phyloP scores from a whole-genome alignment of 2,329 filamentous ascomycete species.

The Cucurbitaria berberidis region DNA sequence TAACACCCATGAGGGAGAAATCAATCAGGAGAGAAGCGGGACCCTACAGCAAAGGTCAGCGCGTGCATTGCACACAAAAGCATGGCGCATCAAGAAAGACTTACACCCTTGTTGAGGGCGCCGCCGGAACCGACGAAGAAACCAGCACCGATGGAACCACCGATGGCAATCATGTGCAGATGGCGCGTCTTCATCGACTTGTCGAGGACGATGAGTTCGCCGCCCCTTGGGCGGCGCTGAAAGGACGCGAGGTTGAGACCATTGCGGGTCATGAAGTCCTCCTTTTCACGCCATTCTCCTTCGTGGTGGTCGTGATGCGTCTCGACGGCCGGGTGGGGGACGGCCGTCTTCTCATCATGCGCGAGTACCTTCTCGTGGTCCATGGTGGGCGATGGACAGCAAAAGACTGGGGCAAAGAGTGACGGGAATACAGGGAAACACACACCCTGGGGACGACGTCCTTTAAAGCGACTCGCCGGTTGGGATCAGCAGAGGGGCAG shows the following conservation, averaged over 20 bases:
- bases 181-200: slow-evolving; percentile 62
- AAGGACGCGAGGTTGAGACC: slow-evolving; percentile 45
- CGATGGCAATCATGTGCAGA: slow-evolving; percentile 68
- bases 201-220: slow-evolving; percentile 37
- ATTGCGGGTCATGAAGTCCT: slow-evolving; percentile 46
- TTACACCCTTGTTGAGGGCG: slow-evolving; percentile 60
- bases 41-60: slow-evolving; percentile 26
- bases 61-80: background rate
- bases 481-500: slow-evolving; percentile 34
- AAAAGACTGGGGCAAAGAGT: slow-evolving; percentile 9
- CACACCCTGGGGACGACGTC: slow-evolving; percentile 16
- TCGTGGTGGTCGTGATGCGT: slow-evolving; percentile 11
- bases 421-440: slow-evolving; percentile 7
- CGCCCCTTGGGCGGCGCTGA: slow-evolving; percentile 39
- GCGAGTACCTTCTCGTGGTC: slow-evolving; percentile 35
- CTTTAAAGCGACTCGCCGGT: slow-evolving; percentile 31
- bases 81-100: slow-evolving; percentile 18
- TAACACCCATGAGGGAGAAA: slow-evolving; percentile 49
- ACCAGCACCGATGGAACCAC: slow-evolving; percentile 67
- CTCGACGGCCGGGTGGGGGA: slow-evolving; percentile 20
- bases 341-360: slow-evolving; percentile 36
- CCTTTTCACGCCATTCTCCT: slow-evolving; percentile 38
- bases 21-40: slow-evolving; percentile 46
- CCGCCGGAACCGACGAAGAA: slow-evolving; percentile 67
- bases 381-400: slow-evolving; percentile 29